phyloP scores from a whole-genome alignment of 169 alveolate species.

The Cryptosporidium xiaoi region DNA sequence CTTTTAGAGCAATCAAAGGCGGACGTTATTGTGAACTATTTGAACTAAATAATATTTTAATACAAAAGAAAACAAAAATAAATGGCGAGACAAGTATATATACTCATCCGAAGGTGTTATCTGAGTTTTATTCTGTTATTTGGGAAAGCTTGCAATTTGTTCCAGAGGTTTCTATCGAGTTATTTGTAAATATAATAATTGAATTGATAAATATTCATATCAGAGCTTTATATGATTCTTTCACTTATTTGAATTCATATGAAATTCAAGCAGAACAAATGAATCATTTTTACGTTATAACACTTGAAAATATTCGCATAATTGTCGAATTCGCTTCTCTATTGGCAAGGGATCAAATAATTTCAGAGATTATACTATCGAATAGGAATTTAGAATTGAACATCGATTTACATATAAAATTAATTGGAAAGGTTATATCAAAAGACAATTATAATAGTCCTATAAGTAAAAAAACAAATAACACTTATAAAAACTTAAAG shows the following conservation, averaged over 20 bases:
- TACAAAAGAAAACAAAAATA: neutral
- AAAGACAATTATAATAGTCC: neutral
- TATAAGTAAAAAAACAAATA: neutral
- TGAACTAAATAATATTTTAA: neutral
- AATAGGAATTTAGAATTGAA: neutral
- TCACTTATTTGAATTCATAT: neutral
- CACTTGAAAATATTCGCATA: neutral
- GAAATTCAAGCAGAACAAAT: neutral
- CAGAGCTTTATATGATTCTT: neutral
- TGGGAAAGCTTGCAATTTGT: neutral
- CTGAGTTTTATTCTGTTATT: constrained; percentile 17
- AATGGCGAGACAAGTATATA: neutral
- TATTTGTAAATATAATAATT: neutral
- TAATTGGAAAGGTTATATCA: neutral
- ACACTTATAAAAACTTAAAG: neutral
- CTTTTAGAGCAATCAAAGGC: neutral
- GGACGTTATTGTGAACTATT: neutral
- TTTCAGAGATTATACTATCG: neutral
- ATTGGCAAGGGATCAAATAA: constrained; percentile 1
- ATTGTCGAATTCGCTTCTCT: constrained; percentile 4
- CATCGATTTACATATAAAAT: neutral
- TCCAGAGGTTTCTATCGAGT: neutral
- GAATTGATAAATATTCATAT: neutral
- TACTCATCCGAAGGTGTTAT: constrained; percentile 39
- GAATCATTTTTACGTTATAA: neutral